phyloP scores from a whole-genome alignment of 2,329 filamentous ascomycete genomes.

The Exophiala bonariae region DNA sequence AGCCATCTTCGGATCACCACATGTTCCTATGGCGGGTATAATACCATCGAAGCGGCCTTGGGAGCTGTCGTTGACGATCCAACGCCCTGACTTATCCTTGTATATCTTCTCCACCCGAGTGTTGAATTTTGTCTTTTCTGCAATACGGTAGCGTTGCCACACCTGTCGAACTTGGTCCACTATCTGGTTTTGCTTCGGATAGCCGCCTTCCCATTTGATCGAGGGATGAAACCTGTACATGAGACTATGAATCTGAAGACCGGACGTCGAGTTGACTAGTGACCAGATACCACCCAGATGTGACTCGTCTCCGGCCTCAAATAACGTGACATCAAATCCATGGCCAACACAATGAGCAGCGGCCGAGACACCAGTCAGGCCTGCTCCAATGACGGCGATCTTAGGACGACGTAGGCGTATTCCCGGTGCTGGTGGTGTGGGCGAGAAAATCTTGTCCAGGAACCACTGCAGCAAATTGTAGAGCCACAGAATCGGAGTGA shows the following conservation, averaged over 20 bases:
- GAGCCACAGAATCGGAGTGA: conserved; percentile 53
- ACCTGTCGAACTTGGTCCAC: conserved; percentile 68
- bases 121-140: conserved; percentile 70
- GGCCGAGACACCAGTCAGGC: conserved; percentile 73
- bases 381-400: conserved; percentile 69
- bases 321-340: conserved; percentile 79
- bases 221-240: conserved; percentile 90
- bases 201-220: conserved; percentile 72
- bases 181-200: conserved; percentile 75
- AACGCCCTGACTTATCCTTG: conserved; percentile 66
- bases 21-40: conserved; percentile 76
- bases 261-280: conserved; percentile 78
- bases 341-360: conserved; percentile 82
- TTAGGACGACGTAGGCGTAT: conserved; percentile 61
- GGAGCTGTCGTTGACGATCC: conserved; percentile 73
- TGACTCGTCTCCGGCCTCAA: conserved; percentile 68
- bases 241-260: conserved; percentile 78
- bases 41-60: conserved; percentile 77
- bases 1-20: conserved; percentile 74
- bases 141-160: conserved; percentile 73
- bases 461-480: conserved; percentile 68
- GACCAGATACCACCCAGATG: conserved; percentile 79
- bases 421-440: conserved; percentile 63
- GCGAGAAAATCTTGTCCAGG: conserved; percentile 65
- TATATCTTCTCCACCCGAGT: conserved; percentile 69